A percentile compares a stretch with the other conserved stretches of the same genome.
These are phyloP conservation scores for Acanthamoeba culbertsoni DNA, from an alignment of 208 protist genomes.

Conservation along the genomic window DNA sequence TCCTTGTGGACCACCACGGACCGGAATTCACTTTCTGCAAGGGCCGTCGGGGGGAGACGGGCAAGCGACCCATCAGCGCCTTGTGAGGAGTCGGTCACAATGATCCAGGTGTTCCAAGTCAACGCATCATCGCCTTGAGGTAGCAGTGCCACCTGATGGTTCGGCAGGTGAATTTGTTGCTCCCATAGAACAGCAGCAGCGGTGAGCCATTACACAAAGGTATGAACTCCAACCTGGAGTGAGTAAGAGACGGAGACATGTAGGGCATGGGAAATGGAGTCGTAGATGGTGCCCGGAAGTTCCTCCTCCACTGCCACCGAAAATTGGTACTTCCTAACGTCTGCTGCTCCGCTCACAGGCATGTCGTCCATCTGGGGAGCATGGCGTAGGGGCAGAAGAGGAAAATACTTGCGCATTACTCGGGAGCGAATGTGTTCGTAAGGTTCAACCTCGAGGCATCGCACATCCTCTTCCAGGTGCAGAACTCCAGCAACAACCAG, in stretches of 20 bases:
- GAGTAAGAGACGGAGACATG: background rate
- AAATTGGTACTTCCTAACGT: background rate
- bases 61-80: too few species aligned
- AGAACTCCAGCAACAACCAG: background rate
- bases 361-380: too few species aligned
- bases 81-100: too few species aligned
- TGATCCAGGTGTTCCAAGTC: too few species aligned
- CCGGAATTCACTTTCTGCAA: background rate
- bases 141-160: background rate
- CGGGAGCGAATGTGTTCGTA: background rate
- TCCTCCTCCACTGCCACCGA: background rate
- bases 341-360: background rate
- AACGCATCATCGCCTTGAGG: background rate
- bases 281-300: background rate
- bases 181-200: too few species aligned
- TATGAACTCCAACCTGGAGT: too few species aligned
- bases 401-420: background rate
- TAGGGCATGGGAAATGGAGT: background rate
- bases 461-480: background rate
- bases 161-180: too few species aligned
- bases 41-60: too few species aligned
- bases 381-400: too few species aligned
- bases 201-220: too few species aligned
- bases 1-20: background rate
- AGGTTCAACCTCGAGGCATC: background rate